A percentile compares a stretch with the other conserved stretches of the same genome.
Conservation (phyloP, 805 yeast genomes). For the Nakazawaea ernobii region DNA sequence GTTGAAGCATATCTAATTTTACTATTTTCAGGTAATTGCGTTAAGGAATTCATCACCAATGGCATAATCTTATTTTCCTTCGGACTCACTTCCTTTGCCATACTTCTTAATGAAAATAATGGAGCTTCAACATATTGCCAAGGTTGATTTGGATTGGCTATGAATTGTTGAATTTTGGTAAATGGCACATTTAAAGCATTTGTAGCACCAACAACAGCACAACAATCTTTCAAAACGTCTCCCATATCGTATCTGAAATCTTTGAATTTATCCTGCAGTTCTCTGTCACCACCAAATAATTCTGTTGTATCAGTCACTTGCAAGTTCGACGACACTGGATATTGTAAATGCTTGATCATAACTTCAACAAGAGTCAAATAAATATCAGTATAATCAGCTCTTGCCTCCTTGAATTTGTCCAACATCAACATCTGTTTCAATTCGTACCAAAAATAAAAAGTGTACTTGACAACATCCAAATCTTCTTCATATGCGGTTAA, state of each 20-base stretch:
- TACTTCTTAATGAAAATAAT: conserved; percentile 80
- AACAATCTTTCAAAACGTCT: conserved; percentile 93
- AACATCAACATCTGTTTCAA: conserved; percentile 66
- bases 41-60: conserved; percentile 61
- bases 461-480: conserved; percentile 81
- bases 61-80: conserved; percentile 66
- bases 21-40: conserved; percentile 75
- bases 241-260: conserved; percentile 97
- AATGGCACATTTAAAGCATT: conserved; percentile 69
- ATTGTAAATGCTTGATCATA: conserved; percentile 64
- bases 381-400: conserved; percentile 43
- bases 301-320: conserved; percentile 28
- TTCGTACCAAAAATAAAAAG: conserved; percentile 89
- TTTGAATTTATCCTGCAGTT: conserved; percentile 86
- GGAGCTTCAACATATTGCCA: conserved; percentile 95
- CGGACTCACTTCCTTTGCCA: conserved; percentile 84
- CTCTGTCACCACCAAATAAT: conserved; percentile 62
- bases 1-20: conserved; percentile 91
- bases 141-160: conserved; percentile 23
- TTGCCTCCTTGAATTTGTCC: conserved; percentile 51
- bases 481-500: conserved; percentile 74
- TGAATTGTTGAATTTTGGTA: conserved; percentile 41
- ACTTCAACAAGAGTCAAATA: conserved; percentile 54
- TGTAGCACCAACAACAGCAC: conserved; percentile 79
- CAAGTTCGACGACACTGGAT: conserved; percentile 44